Conservation (phyloP, 2,329 filamentous ascomycete genomes). For the Scleromitrula shiraiana region DNA sequence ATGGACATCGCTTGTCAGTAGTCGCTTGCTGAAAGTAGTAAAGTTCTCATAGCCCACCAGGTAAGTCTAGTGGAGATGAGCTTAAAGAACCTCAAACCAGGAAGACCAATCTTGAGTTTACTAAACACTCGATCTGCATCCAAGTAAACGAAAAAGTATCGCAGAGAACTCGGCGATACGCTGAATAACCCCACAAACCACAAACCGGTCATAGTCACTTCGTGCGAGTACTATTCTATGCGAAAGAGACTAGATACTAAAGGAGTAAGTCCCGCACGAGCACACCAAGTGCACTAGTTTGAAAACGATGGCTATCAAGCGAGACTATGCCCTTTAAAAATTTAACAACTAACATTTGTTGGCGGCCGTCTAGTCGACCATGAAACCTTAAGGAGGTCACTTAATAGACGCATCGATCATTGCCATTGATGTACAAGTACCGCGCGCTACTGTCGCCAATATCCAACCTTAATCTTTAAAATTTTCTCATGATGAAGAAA, state of each 20-base stretch:
- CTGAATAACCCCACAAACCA: no score
- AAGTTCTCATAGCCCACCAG: not conserved
- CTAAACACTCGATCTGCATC: not conserved
- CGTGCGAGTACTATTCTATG: not conserved
- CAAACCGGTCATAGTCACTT: no score
- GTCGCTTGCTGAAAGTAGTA: not conserved
- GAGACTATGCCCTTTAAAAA: no score
- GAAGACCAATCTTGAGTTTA: not conserved
- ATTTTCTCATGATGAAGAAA: no score
- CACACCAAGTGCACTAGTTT: not conserved
- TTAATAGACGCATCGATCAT: not conserved
- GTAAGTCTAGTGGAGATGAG: not conserved
- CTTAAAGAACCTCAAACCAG: not conserved
- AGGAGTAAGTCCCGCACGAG: not conserved
- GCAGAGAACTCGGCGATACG: constrained; percentile 1
- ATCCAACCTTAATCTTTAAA: not conserved
- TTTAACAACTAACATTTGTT: no score
- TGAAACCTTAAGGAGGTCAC: not conserved
- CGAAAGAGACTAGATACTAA: not conserved
- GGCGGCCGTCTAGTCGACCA: not conserved
- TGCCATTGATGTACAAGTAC: not conserved
- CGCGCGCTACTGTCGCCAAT: not conserved
- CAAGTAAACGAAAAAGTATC: not conserved
- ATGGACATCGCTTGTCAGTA: not conserved
- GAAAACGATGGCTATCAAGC: not conserved